Percentiles rank a stretch among this genome's conserved stretches.
Evolutionary conservation across 495 filamentous ascomycete species (phyloP).

Genomic region (Lentithecium fluviatile): DNA sequence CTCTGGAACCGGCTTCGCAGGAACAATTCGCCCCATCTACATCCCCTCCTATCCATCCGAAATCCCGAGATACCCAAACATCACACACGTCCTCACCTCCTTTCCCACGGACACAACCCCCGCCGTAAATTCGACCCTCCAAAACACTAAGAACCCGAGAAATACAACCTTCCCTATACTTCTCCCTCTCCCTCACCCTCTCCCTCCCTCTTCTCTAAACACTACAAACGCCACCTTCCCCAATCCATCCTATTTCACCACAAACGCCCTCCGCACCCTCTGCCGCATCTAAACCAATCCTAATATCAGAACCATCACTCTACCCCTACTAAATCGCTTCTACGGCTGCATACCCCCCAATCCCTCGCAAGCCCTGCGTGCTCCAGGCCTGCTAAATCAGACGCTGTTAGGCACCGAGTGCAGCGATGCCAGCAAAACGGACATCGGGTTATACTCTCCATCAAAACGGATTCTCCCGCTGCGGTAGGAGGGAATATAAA

Average conservation of each 20-base stretch:
- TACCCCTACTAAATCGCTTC: constrained; percentile 53
- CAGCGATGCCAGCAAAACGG: constrained; percentile 60
- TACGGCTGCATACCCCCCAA: constrained; percentile 32
- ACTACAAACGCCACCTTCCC: background rate
- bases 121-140: no score
- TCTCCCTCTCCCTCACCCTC: constrained; percentile 1
- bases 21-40: no score
- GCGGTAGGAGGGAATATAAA: constrained; percentile 11
- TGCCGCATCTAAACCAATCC: background rate
- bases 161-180: background rate
- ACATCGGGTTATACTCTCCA: constrained; percentile 66
- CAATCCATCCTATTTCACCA: no score
- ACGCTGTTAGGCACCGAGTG: constrained; percentile 57
- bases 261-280: constrained; percentile 4
- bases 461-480: constrained; percentile 51
- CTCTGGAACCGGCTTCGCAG: no score
- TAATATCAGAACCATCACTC: constrained; percentile 40
- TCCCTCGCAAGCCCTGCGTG: constrained; percentile 17
- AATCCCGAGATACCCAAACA: no score
- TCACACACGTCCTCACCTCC: no score
- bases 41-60: no score
- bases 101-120: no score
- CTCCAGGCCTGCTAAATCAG: constrained; percentile 48
- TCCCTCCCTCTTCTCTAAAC: background rate
- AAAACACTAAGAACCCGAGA: no score